Evolutionary conservation across 1,284 basidiomycete genomes (phyloP), one percentile per base, ranked within the genome.

Genomic region (Pseudomicrostroma phylloplanum): DNA sequence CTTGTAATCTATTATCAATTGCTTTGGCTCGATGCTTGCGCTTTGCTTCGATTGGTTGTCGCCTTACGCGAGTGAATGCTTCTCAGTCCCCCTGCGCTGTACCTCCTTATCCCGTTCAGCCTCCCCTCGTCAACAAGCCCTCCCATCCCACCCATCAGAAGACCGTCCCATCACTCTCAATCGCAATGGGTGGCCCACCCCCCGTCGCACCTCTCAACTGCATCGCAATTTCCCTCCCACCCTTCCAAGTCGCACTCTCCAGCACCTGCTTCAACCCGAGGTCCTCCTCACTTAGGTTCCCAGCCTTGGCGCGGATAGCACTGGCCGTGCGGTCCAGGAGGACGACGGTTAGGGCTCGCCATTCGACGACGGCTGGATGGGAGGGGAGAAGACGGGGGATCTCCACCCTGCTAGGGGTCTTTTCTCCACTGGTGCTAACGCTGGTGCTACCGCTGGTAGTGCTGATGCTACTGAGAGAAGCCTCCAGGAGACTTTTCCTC

Each of bases 171-270:
- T 61, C 60, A 23, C 57, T 60, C 19, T 61, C 60, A 25, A 61
- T 43, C 36, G 70, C 69, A 56, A 94, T 90, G 0, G 92, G 92
- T 0, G 91, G 92, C 0, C 90, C 91, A 6, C 60, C 60, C 2
- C 88, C 86, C 0, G 86, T 88, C 54, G 83, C 81, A 0, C 88
- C 88, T 17, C 92, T 82, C 77, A 86, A 88, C 74, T 84, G 80
- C 77, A 87, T 89, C 0, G 93, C 93, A 55, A 96, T 90, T 80
- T 94, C 90, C 89, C 79, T 41, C 6, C 77, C 93, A 1, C 91
- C 92, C 77, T 93, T 94, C 94, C 93, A 96, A 0, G 92, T 96
- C 1, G 91, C 92, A 57, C 88, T 87, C 80, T 97, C 93, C 36
- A 97, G 82, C 0, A 96, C 87, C 80, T 96, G 94, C 0, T 90